A percentile compares a stretch with the other conserved stretches of the same genome.
Conservation (phyloP, 75 land plant genomes). For the Cryptomeria japonica region DNA sequence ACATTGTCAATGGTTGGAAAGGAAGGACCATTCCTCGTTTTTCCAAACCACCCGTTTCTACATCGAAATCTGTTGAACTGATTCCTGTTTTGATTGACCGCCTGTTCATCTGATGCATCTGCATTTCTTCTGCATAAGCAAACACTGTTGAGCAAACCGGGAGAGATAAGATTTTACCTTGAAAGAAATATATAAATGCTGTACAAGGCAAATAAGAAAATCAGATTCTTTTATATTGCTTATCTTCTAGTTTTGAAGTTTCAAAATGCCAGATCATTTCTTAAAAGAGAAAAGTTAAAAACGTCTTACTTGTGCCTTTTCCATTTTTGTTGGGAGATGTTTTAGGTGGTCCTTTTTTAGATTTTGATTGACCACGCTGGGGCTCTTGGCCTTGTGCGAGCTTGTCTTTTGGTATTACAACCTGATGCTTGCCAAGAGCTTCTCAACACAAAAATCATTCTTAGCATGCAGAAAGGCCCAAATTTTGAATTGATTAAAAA, state of each 20-base stretch:
- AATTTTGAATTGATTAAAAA: not conserved
- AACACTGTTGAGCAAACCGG: not conserved
- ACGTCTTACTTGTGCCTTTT: constrained; percentile 6
- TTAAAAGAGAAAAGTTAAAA: no score
- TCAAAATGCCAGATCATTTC: not conserved
- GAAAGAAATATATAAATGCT: not conserved
- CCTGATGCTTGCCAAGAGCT: constrained; percentile 36
- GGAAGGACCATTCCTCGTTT: constrained; percentile 39
- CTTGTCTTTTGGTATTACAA: constrained; percentile 29
- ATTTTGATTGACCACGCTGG: not conserved
- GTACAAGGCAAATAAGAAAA: not conserved
- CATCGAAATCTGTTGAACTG: not conserved
- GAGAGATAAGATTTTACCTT: not conserved
- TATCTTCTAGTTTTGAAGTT: not conserved
- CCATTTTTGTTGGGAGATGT: not conserved
- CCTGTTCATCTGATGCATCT: not conserved
- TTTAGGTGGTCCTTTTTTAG: constrained; percentile 9
- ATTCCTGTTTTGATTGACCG: not conserved
- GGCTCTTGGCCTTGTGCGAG: constrained; percentile 10
- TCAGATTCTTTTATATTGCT: no score
- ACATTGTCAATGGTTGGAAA: constrained; percentile 26
- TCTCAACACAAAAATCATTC: not conserved
- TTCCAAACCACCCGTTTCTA: not conserved
- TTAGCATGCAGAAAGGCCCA: not conserved
- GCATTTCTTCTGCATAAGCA: not conserved